These are phyloP conservation scores for Mycena metata DNA, from an alignment of 768 basidiomycete species.

Conservation along the genomic window DNA sequence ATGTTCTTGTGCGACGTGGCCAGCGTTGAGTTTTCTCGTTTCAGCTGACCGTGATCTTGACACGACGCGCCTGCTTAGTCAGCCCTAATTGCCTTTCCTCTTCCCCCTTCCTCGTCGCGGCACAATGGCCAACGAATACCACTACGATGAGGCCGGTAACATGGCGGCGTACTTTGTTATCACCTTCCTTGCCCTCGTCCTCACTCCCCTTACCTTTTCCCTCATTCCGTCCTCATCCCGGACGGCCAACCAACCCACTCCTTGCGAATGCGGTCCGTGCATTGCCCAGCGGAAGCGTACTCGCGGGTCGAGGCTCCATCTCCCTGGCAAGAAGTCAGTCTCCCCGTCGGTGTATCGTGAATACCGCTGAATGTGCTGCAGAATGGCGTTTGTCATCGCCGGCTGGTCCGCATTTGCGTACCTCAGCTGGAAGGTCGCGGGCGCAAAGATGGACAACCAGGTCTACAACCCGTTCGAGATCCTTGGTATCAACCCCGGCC, in stretches of 20 bases:
- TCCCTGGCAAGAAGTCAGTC: slow-evolving; percentile 66
- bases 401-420: slow-evolving; percentile 85
- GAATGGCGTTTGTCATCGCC: slow-evolving; percentile 68
- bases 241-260: slow-evolving; percentile 54
- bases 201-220: slow-evolving; percentile 82
- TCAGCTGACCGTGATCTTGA: background rate
- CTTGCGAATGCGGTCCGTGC: slow-evolving; percentile 77
- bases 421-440: slow-evolving; percentile 75
- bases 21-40: background rate
- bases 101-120: slow-evolving; percentile 37
- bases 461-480: slow-evolving; percentile 97
- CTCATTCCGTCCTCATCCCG: slow-evolving; percentile 50
- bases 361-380: slow-evolving; percentile 45
- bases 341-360: background rate
- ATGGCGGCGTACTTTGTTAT: slow-evolving; percentile 94
- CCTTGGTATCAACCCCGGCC: slow-evolving; percentile 80
- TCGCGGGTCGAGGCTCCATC: slow-evolving; percentile 62
- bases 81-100: slow-evolving; percentile 15
- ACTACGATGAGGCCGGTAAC: slow-evolving; percentile 88
- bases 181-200: slow-evolving; percentile 86
- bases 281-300: slow-evolving; percentile 64
- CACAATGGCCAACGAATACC: slow-evolving; percentile 77
- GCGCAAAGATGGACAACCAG: slow-evolving; percentile 70
- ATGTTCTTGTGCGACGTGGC: slow-evolving; percentile 12
- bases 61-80: slow-evolving; percentile 19